phyloP scores from a whole-genome alignment of 441 rosid genomes.

The Hura crepitans region DNA sequence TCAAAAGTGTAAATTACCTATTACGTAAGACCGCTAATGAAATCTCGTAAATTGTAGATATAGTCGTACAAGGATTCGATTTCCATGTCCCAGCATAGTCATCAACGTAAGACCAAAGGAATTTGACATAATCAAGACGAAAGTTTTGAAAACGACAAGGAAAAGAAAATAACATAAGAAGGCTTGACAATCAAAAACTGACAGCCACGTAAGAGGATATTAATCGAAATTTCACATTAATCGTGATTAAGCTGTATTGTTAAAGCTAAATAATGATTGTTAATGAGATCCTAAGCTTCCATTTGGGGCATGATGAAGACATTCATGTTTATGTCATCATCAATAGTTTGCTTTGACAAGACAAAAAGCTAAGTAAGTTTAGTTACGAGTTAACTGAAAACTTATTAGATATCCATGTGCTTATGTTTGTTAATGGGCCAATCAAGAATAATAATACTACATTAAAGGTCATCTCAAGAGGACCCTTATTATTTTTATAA shows the following conservation, averaged over 20 bases:
- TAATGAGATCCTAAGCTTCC: constrained; percentile 35
- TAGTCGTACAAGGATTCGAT: no score
- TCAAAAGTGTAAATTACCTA: no score
- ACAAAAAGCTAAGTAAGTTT: constrained; percentile 17
- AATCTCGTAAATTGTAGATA: no score
- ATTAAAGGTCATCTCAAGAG: constrained; percentile 26
- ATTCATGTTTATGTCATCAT: constrained; percentile 27
- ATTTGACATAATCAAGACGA: not conserved
- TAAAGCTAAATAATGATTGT: constrained; percentile 25
- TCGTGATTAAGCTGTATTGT: not conserved
- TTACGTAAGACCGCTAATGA: no score
- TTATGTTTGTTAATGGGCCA: constrained; percentile 38
- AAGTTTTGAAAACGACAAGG: no score
- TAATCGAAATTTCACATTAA: no score
- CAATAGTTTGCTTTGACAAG: constrained; percentile 33
- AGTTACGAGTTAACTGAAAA: constrained; percentile 34
- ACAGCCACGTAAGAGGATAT: no score
- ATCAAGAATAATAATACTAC: constrained; percentile 24
- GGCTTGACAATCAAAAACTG: no score
- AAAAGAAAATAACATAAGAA: no score
- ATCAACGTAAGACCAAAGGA: no score
- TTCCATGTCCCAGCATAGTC: no score
- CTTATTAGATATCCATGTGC: constrained; percentile 40
- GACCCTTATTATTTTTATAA: not conserved
- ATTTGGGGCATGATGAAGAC: constrained; percentile 24